Evolutionary conservation across 2,329 filamentous ascomycete genomes (phyloP).

Genomic region (Fusarium sp.): DNA sequence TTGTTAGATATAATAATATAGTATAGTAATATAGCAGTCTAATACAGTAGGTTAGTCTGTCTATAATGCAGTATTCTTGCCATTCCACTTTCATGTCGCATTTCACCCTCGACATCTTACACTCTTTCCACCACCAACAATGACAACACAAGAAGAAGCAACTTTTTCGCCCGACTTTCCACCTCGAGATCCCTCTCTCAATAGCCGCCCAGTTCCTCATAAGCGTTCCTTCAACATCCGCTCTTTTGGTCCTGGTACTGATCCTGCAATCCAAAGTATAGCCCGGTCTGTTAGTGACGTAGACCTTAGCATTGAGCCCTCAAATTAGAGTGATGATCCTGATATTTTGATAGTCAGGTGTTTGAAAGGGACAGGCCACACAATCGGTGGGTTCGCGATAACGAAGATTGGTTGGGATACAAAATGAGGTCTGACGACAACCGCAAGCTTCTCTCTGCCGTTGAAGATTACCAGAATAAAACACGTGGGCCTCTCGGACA

Average conservation of each 20-base stretch:
- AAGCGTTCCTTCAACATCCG: conserved; percentile 19
- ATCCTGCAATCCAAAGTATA: conserved; percentile 12
- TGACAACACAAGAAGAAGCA: neutral
- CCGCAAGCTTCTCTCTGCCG: conserved; percentile 25
- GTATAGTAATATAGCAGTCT: too few species aligned
- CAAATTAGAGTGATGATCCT: conserved; percentile 19
- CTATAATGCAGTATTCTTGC: neutral
- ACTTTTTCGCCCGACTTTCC: neutral
- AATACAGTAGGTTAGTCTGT: too few species aligned
- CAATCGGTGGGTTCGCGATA: conserved; percentile 14
- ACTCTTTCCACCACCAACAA: neutral
- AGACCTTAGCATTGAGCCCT: conserved; percentile 19
- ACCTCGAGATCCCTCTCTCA: conserved; percentile 21
- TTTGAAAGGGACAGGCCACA: conserved; percentile 22
- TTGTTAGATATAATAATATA: too few species aligned
- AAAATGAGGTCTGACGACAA: conserved; percentile 18
- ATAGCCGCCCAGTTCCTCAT: conserved; percentile 7
- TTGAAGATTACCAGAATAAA: conserved; percentile 14
- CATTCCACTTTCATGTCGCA: neutral
- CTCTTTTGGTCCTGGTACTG: conserved; percentile 27
- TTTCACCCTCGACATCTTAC: neutral
- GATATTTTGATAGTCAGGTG: conserved; percentile 19
- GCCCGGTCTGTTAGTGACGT: conserved; percentile 19
- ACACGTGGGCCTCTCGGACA: conserved; percentile 5
- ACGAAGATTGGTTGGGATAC: conserved; percentile 23